These are phyloP conservation scores for Teunomyces cretensis DNA, from an alignment of 805 yeast genomes.

Conservation along the genomic window DNA sequence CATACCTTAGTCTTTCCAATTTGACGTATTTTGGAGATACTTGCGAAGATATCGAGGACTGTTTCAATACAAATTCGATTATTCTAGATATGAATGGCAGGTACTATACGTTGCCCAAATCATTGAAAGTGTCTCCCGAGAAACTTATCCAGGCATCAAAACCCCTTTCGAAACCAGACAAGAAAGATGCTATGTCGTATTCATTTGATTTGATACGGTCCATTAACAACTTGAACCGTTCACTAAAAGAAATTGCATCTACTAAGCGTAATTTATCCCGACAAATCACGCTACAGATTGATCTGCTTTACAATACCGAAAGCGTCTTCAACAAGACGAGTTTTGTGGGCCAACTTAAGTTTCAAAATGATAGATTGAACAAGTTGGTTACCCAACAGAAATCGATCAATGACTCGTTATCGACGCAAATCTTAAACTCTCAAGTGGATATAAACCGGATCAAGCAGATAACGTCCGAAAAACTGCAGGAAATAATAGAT, in stretches of 20 bases:
- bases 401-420: conserved; percentile 21
- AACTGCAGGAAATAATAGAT: conserved; percentile 14
- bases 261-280: conserved; percentile 22
- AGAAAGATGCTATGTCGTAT: conserved; percentile 18
- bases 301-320: background rate
- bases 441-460: conserved; percentile 22
- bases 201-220: conserved; percentile 31
- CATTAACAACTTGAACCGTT: conserved; percentile 21
- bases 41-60: conserved; percentile 12
- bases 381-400: conserved; percentile 19
- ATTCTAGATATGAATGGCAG: conserved; percentile 19
- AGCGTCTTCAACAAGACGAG: conserved; percentile 8
- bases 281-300: conserved; percentile 18
- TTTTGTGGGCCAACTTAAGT: conserved; percentile 6
- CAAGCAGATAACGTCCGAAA: conserved; percentile 15
- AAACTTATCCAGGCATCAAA: conserved; percentile 1
- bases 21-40: conserved; percentile 12
- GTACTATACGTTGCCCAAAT: conserved; percentile 18
- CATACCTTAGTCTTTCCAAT: conserved; percentile 17
- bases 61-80: conserved; percentile 19
- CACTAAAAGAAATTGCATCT: conserved; percentile 27
- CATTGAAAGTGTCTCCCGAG: conserved; percentile 4
- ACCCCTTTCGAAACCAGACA: background rate
- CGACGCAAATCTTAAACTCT: conserved; percentile 19
- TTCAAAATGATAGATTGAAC: conserved; percentile 11